These are phyloP conservation scores for Ogataea sp. DNA, from an alignment of 805 yeast species.

Conservation along the genomic window DNA sequence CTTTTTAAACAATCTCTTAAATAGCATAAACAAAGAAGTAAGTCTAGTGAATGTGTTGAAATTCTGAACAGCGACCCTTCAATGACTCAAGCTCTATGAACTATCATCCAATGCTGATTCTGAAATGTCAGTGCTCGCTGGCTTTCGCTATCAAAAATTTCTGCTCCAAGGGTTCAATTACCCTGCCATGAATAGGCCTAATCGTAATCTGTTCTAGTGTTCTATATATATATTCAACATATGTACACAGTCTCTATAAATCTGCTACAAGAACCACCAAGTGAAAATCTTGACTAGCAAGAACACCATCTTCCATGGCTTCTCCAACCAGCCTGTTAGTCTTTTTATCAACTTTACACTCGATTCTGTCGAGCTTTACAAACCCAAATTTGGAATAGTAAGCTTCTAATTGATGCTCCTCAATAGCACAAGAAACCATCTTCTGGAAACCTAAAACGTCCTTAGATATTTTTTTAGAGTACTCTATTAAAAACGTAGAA, in stretches of 20 bases:
- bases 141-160: too few relatives aligned
- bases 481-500: constrained; percentile 16
- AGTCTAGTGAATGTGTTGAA: not conserved
- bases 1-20: not conserved
- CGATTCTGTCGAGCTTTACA: constrained; percentile 13
- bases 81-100: too few relatives aligned
- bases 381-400: constrained; percentile 40
- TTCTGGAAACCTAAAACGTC: constrained; percentile 8
- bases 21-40: constrained; percentile 1
- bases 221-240: too few relatives aligned
- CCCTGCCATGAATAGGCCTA: not conserved
- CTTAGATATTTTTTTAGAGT: constrained; percentile 8
- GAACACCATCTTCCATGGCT: constrained; percentile 29
- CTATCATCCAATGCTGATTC: too few relatives aligned
- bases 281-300: constrained; percentile 31
- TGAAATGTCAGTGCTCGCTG: too few relatives aligned
- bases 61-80: not conserved
- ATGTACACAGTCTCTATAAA: too few relatives aligned
- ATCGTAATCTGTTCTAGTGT: not conserved
- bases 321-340: constrained; percentile 12
- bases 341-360: constrained; percentile 17
- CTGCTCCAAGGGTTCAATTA: too few relatives aligned
- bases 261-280: constrained; percentile 29
- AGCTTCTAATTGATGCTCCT: constrained; percentile 38
- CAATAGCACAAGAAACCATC: constrained; percentile 34